Conservation (phyloP, 179 eudicot species). For the Actinidia polygama region DNA sequence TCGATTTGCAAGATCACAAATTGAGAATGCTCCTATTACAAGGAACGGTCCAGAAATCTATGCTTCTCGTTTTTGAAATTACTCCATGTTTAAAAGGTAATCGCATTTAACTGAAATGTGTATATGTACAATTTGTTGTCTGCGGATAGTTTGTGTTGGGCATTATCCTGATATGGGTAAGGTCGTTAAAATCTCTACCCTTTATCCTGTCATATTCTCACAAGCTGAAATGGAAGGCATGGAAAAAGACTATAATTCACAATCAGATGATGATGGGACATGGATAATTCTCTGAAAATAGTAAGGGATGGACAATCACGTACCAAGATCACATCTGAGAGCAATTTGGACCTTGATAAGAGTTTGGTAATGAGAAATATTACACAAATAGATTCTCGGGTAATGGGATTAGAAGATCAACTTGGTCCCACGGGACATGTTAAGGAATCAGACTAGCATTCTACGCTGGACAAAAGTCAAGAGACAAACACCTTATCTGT, state of each 20-base stretch:
- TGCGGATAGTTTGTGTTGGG: not conserved
- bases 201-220: too few relatives aligned
- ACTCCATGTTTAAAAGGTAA: conserved; percentile 67
- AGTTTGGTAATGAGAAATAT: conserved; percentile 5
- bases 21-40: conserved; percentile 48
- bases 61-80: conserved; percentile 61
- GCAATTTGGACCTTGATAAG: conserved; percentile 8
- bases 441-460: conserved; percentile 15
- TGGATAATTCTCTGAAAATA: not conserved
- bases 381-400: not conserved
- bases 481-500: conserved; percentile 13
- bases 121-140: not conserved
- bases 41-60: conserved; percentile 42
- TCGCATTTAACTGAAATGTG: not conserved
- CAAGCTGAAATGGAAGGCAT: conserved; percentile 11
- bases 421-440: conserved; percentile 9
- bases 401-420: not conserved
- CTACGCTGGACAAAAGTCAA: not conserved
- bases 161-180: not conserved
- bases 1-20: conserved; percentile 47
- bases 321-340: not conserved
- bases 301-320: not conserved
- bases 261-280: not conserved
- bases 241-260: conserved; percentile 13
- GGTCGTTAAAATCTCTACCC: too few relatives aligned